Conservation (phyloP, 2,329 filamentous ascomycete genomes). For the Exutisphaerella laricina region DNA sequence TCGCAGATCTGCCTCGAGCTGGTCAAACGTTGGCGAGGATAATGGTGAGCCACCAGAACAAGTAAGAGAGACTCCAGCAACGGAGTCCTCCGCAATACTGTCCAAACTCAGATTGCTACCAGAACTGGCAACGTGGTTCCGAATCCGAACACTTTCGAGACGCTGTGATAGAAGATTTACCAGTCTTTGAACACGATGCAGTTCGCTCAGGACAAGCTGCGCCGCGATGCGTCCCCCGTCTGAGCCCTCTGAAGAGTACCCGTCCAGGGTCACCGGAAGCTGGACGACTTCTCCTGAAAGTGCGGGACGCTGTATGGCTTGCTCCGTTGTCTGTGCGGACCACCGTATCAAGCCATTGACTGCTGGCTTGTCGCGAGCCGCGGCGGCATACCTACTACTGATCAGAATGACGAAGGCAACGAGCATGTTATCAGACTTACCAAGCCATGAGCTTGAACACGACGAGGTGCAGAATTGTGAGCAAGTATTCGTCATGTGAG, state of each 20-base stretch:
- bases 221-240: conserved; percentile 27
- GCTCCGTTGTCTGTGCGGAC: too few relatives aligned
- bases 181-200: conserved; percentile 31
- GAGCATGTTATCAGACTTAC: neutral
- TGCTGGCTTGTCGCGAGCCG: conserved; percentile 13
- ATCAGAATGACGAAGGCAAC: neutral
- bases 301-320: neutral
- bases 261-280: conserved; percentile 2
- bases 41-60: neutral
- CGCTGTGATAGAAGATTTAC: conserved; percentile 5
- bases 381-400: conserved; percentile 29
- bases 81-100: neutral
- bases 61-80: neutral
- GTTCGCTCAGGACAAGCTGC: conserved; percentile 35
- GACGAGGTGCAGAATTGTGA: conserved; percentile 32
- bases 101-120: neutral
- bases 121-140: conserved; percentile 1
- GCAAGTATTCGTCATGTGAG: conserved; percentile 31
- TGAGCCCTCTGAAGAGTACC: conserved; percentile 19
- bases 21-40: conserved; percentile 1
- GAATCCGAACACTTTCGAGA: neutral
- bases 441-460: conserved; percentile 33
- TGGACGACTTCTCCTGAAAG: neutral
- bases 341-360: too few relatives aligned
- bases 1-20: conserved; percentile 3